Base-by-base conservation (phyloP, 768 basidiomycete species). In the Xerocomus potaroensis region DNA sequence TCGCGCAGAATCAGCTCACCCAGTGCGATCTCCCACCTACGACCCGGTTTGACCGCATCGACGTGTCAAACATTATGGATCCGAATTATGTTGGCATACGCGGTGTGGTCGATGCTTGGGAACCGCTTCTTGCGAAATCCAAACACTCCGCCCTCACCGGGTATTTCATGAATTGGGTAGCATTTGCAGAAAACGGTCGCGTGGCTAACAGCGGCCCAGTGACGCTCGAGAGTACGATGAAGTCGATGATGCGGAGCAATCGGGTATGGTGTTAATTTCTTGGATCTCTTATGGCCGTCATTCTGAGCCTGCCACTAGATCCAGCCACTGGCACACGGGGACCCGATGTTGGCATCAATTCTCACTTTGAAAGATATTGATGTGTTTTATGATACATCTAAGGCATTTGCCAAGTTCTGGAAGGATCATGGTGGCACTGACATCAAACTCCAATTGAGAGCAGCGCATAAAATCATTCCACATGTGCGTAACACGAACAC, bases 131-230 rank as follows among this genome's bases (percentile, higher is more conserved):
- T 18, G 50, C 54, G n/a, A 49, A 56, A 5, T 67, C 56, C 15
- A 41, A 45, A 12, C 39, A 51, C 27, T 67, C 73, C 5, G 49
- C 69, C 0, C 56, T 78, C 6, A 50, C 74, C 6, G 72, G 69
- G 14, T 72, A 72, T 45, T 75, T 71, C 45, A 73, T 77, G 76
- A 78, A 77, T 45, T 78, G 76, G 76, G 47, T 38, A n/a, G 27
- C 38, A 5, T 39, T 48, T 34, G 1, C 43, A 0, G 23, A 32
- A 15, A 36, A 47, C 5, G 54, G 43, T 3, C 15, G 49, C 12
- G 43, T 53, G 31, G 29, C 5, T 23, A 37, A 53, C 1, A 46
- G 58, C 24, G 55, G 46, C 2, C 45, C 12, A 1, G 40, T 34
- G 2, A 39, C 10, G 6, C 8, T 50, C 4, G 35, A 11, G 14